Percentiles rank a stretch among this genome's conserved stretches.
These are phyloP conservation scores for Trichocladium antarcticum DNA, from an alignment of 495 filamentous ascomycete genomes.

Conservation along the genomic window DNA sequence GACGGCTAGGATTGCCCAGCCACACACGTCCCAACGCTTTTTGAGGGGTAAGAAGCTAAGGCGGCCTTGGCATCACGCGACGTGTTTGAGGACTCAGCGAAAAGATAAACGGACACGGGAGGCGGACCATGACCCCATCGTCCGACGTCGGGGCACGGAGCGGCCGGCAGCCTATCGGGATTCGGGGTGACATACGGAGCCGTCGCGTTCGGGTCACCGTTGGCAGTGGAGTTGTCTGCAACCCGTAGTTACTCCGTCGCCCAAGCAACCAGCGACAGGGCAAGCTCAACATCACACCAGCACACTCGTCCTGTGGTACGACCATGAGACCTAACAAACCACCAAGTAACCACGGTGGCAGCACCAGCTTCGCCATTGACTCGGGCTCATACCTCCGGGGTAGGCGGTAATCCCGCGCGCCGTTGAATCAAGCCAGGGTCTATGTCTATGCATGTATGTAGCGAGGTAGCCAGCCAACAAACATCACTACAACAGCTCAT, in stretches of 20 bases:
- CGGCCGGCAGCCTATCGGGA: not conserved
- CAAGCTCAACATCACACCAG: no score
- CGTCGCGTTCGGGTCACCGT: not conserved
- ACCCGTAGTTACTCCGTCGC: no score
- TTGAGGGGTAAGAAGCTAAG: not conserved
- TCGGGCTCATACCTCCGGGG: not conserved
- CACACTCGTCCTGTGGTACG: no score
- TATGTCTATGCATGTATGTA: no score
- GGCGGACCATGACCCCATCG: not conserved
- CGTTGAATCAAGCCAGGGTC: no score
- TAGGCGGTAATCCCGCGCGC: no score
- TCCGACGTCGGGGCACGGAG: not conserved
- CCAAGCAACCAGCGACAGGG: no score
- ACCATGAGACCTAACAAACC: no score
- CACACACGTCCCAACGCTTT: not conserved
- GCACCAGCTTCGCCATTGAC: not conserved
- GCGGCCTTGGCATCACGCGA: constrained; percentile 3
- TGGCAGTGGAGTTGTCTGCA: no score
- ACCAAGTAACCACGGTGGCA: not conserved
- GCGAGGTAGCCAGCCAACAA: not conserved
- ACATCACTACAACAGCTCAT: constrained; percentile 20
- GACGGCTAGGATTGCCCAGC: not conserved
- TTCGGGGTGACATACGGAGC: not conserved
- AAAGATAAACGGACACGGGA: not conserved
- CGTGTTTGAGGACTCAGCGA: not conserved